phyloP scores from a whole-genome alignment of 1,284 basidiomycete genomes.

The Cutaneotrichosporon sp. region DNA sequence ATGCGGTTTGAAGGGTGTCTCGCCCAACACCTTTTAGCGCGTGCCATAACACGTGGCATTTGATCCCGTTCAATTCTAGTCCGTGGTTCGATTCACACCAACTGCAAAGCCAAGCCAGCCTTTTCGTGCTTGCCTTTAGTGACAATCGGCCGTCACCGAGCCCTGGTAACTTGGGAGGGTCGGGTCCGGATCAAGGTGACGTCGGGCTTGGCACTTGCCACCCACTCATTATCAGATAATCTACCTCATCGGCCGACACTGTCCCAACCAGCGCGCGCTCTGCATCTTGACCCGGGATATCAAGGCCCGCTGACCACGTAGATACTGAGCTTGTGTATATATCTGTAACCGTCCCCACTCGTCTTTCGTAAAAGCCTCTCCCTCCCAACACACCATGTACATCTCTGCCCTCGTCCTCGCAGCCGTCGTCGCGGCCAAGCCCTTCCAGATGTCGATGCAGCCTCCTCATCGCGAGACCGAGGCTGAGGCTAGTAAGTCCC shows the following conservation, averaged over 20 bases:
- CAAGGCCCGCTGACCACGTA: not conserved
- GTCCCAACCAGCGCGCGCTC: not conserved
- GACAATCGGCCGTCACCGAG: not conserved
- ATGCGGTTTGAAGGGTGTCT: too few relatives aligned
- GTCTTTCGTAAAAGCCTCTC: not conserved
- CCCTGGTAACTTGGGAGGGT: not conserved
- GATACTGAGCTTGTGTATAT: not conserved
- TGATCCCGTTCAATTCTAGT: not conserved
- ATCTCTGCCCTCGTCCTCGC: conserved; percentile 11
- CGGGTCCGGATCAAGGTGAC: not conserved
- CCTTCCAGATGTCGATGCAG: conserved; percentile 9
- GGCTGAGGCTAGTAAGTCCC: conserved; percentile 33
- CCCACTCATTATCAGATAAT: conserved; percentile 4
- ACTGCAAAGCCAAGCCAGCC: not conserved
- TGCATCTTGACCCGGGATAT: not conserved
- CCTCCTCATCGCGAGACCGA: conserved; percentile 29
- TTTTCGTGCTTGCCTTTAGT: not conserved
- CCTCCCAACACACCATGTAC: conserved; percentile 12
- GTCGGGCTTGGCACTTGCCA: not conserved
- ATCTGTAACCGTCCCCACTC: not conserved
- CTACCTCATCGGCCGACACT: not conserved
- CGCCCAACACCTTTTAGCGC: not conserved
- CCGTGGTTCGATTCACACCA: not conserved
- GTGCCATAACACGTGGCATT: not conserved
- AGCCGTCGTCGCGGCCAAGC: conserved; percentile 4